phyloP scores from a whole-genome alignment of 148 eudicot species.

The Nepenthes gracilis region DNA sequence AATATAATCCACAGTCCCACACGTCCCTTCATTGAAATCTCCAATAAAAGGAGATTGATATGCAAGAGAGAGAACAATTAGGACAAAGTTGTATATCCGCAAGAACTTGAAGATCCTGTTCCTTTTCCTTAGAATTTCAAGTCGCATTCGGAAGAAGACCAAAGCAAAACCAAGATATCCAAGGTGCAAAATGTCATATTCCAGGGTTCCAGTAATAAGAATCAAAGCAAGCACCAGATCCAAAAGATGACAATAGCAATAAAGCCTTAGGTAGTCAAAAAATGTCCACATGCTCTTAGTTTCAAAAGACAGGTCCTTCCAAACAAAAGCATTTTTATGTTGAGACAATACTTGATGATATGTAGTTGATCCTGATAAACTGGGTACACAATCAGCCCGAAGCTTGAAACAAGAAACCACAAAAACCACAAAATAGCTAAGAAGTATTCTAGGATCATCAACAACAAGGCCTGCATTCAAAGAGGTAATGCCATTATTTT shows the following conservation, averaged over 20 bases:
- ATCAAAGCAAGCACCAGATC: slow-evolving; percentile 93
- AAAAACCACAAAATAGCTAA: slow-evolving; percentile 78
- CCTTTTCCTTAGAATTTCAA: slow-evolving; percentile 80
- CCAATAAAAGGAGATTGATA: slow-evolving; percentile 96
- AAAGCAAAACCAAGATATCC: slow-evolving; percentile 98
- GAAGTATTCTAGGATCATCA: slow-evolving; percentile 82
- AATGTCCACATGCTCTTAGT: slow-evolving; percentile 99
- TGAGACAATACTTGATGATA: slow-evolving; percentile 83
- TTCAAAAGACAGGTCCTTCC: slow-evolving; percentile 97
- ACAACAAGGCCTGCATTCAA: slow-evolving; percentile 58
- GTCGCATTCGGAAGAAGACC: slow-evolving; percentile 82
- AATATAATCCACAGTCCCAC: slow-evolving; percentile 74
- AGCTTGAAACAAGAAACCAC: slow-evolving; percentile 84
- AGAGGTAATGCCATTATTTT: not conserved
- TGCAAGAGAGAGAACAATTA: slow-evolving; percentile 89
- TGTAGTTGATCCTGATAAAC: slow-evolving; percentile 64
- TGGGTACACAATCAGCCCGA: slow-evolving; percentile 68
- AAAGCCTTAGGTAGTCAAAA: slow-evolving; percentile 88
- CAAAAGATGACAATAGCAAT: slow-evolving; percentile 95
- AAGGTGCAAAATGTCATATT: slow-evolving; percentile 91
- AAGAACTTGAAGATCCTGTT: slow-evolving; percentile 85
- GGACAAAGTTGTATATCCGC: slow-evolving; percentile 83
- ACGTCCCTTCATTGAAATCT: slow-evolving; percentile 66
- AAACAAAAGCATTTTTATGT: slow-evolving; percentile 78
- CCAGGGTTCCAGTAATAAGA: slow-evolving; percentile 91